Conservation (phyloP, 1,139 yeast genomes). For the Wickerhamiella infanticola region DNA sequence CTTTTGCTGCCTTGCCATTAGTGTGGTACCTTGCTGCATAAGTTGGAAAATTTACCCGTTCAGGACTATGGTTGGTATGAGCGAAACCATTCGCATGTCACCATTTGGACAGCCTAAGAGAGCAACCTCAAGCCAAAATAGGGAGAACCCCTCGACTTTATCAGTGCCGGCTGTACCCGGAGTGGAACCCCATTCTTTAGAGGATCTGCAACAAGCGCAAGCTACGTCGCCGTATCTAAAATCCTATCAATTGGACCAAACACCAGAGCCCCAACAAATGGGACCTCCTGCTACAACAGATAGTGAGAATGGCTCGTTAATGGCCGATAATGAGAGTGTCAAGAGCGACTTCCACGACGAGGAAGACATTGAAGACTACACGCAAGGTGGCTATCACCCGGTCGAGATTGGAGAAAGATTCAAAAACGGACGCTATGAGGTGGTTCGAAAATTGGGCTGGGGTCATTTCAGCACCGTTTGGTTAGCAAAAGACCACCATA, state of each 20-base stretch:
- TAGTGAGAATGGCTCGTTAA: background rate
- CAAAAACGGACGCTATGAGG: slow-evolving; percentile 43
- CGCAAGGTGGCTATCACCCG: slow-evolving; percentile 79
- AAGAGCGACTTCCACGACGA: slow-evolving; percentile 28
- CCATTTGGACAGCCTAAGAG: background rate
- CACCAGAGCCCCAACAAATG: background rate
- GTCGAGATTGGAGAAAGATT: slow-evolving; percentile 56
- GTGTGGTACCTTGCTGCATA: background rate
- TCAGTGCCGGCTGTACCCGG: no score
- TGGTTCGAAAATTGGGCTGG: slow-evolving; percentile 77
- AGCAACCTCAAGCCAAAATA: background rate
- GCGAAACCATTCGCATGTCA: background rate
- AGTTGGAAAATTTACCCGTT: background rate
- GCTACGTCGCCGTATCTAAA: background rate
- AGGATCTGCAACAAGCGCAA: no score
- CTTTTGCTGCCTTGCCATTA: background rate
- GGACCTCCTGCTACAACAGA: background rate
- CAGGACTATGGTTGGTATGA: background rate
- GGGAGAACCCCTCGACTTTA: background rate
- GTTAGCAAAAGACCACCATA: slow-evolving; percentile 46
- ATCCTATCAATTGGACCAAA: background rate
- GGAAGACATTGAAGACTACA: slow-evolving; percentile 59
- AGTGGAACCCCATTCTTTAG: no score
- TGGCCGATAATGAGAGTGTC: slow-evolving; percentile 4
- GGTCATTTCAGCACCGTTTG: slow-evolving; percentile 86